Conservation (phyloP, 768 basidiomycete species). For the Trametes meyenii region DNA sequence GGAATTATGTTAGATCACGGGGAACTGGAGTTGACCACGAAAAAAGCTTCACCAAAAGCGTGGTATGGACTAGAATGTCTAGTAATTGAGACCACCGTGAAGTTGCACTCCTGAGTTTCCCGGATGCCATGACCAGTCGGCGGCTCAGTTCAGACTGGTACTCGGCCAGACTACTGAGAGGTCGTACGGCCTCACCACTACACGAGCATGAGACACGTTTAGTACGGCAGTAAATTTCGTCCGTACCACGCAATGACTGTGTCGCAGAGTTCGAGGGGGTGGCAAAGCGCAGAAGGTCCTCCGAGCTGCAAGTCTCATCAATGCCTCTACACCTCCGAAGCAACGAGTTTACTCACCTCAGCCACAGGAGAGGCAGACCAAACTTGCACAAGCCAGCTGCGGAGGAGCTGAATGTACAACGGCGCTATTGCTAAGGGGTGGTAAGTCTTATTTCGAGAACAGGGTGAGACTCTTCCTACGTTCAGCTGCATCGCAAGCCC, state of each 20-base stretch:
- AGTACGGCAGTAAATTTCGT: too few species aligned
- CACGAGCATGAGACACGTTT: neutral
- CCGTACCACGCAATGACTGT: slow-evolving; percentile 25
- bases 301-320: slow-evolving; percentile 7
- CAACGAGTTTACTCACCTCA: slow-evolving; percentile 5
- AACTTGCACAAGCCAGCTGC: slow-evolving; percentile 54
- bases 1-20: too few species aligned
- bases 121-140: slow-evolving; percentile 9
- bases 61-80: slow-evolving; percentile 3
- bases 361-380: slow-evolving; percentile 38
- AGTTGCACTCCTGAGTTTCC: neutral
- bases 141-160: slow-evolving; percentile 21
- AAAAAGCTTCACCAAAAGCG: slow-evolving; percentile 17
- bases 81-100: slow-evolving; percentile 14
- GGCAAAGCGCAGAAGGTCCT: slow-evolving; percentile 25
- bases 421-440: slow-evolving; percentile 7
- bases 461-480: slow-evolving; percentile 38
- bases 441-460: neutral
- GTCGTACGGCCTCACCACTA: slow-evolving; percentile 10
- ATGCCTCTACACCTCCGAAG: neutral
- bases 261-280: slow-evolving; percentile 24
- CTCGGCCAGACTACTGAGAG: slow-evolving; percentile 7
- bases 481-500: slow-evolving; percentile 45
- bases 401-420: slow-evolving; percentile 39
- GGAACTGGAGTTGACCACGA: neutral